Base-by-base conservation (phyloP, 176 grass and related monocot genomes). In the Cenchrus purpureus region DNA sequence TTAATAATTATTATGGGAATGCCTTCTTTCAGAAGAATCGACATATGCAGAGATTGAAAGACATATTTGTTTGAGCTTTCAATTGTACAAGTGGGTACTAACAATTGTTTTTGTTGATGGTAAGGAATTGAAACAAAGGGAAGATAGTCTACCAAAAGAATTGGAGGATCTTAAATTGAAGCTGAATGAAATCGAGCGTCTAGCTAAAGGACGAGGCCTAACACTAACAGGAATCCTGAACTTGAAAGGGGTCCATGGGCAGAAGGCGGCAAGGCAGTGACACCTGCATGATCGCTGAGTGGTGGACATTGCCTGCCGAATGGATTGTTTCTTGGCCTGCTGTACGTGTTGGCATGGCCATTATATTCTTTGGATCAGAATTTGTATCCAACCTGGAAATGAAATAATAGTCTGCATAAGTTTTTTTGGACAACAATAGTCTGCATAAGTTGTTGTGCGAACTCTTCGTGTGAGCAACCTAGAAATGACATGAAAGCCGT, bases 181-280 rank as follows among this genome's bases (percentile, higher is more conserved):
- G 80, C 83, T 96, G 3, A 50, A 25, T 77, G 89, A 96, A 82
- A 93, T 96, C 54, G 94, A 96, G 82, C 74, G 45, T 59, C 91
- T 93, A 12, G 91, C 91, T n/a, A 87, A 86, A 81, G 84, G 86
- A 40, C 91, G 81, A 66, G 94, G 94, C 43, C 81, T 96, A 76
- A 73, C 91, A 77, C n/a, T n/a, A n/a, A n/a, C n/a, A n/a, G 94
- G 94, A 71, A 90, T 96, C 55, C 74, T 96, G 78, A 91, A 91
- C 83, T 83, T 96, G 10, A 92, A 91, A 82, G 78, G 76, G 28
- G 76, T 89, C 61, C 62, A 84, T 45, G 82, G 48, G 79, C 59
- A 13, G 84, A 89, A 58, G 76, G 56, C 9, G 11, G 67, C 74
- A 84, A 90, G 75, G 80, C 88, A 85, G 76, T 83, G 70, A 75